phyloP scores from a whole-genome alignment of 2,329 filamentous ascomycete genomes.

The Colletotrichum sp. region DNA sequence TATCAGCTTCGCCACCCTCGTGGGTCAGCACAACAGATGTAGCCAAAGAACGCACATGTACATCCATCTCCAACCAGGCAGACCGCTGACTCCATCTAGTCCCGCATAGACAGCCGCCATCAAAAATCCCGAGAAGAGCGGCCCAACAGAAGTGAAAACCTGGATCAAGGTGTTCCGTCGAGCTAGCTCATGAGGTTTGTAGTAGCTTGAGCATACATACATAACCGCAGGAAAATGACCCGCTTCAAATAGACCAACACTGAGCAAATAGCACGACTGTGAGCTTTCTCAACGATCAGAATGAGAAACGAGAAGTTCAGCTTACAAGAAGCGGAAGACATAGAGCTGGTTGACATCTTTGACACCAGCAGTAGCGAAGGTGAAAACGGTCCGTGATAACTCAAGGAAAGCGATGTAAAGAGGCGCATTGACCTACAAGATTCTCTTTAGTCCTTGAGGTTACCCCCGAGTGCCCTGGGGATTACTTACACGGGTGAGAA shows the following conservation, averaged over 20 bases:
- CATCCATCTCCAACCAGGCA: conserved; percentile 31
- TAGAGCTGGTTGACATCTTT: conserved; percentile 28
- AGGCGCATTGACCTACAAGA: conserved; percentile 24
- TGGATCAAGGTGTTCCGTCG: conserved; percentile 32
- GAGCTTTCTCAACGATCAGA: neutral
- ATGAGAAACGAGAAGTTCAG: neutral
- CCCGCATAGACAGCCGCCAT: conserved; percentile 28
- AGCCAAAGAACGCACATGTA: conserved; percentile 25
- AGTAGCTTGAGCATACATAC: conserved; percentile 33
- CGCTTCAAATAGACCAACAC: conserved; percentile 32
- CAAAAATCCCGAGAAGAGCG: conserved; percentile 29
- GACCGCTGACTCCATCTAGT: conserved; percentile 23
- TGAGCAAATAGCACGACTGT: neutral
- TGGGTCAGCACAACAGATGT: neutral
- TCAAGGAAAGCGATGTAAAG: conserved; percentile 28
- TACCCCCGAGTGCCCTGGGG: neutral
- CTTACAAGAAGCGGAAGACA: conserved; percentile 29
- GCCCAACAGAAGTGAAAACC: conserved; percentile 28
- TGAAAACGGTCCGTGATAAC: conserved; percentile 28
- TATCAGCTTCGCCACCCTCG: neutral
- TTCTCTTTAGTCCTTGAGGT: fast-evolving
- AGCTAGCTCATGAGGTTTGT: conserved; percentile 33
- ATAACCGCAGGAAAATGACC: conserved; percentile 33
- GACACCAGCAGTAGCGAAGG: conserved; percentile 29
- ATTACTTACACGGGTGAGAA: conserved; percentile 25